Evolutionary conservation across 495 filamentous ascomycete genomes (phyloP).

Genomic region (Xylaria sp.): DNA sequence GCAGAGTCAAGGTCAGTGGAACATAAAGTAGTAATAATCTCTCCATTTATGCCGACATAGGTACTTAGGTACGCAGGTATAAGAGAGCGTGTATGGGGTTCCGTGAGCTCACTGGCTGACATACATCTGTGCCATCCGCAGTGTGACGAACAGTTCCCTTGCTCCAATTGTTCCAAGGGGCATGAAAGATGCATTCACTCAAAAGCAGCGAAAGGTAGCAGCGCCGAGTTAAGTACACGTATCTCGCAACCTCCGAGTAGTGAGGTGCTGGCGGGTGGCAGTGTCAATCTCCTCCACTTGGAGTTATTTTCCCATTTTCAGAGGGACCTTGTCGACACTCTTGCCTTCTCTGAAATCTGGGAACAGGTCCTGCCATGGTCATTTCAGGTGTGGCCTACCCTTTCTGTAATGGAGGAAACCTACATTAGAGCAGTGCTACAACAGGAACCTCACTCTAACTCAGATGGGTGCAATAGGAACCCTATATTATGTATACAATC

Average conservation of each 20-base stretch:
- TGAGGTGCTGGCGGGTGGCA: not conserved
- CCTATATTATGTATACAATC: slow-evolving; percentile 38
- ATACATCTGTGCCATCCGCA: too few relatives aligned
- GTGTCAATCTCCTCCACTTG: slow-evolving; percentile 40
- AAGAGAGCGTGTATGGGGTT: not conserved
- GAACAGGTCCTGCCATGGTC: slow-evolving; percentile 35
- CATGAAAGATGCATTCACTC: slow-evolving; percentile 16
- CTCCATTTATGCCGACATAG: not conserved
- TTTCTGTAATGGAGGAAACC: not conserved
- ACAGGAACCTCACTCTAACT: not conserved
- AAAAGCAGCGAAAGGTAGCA: not conserved
- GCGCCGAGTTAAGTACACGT: not conserved
- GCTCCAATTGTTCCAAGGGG: slow-evolving; percentile 26
- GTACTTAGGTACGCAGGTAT: not conserved
- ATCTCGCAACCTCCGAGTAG: not conserved
- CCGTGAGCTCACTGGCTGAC: not conserved
- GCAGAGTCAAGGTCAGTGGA: slow-evolving; percentile 27
- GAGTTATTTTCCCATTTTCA: slow-evolving; percentile 42
- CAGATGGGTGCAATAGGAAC: slow-evolving; percentile 26
- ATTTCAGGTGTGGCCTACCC: slow-evolving; percentile 22
- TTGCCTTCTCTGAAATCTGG: slow-evolving; percentile 39
- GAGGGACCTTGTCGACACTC: slow-evolving; percentile 31
- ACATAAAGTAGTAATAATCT: not conserved
- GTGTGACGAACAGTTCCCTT: slow-evolving; percentile 28
- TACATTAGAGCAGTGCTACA: not conserved